Conservation (phyloP, 2,329 filamentous ascomycete species). For the Bertia moriformis region DNA sequence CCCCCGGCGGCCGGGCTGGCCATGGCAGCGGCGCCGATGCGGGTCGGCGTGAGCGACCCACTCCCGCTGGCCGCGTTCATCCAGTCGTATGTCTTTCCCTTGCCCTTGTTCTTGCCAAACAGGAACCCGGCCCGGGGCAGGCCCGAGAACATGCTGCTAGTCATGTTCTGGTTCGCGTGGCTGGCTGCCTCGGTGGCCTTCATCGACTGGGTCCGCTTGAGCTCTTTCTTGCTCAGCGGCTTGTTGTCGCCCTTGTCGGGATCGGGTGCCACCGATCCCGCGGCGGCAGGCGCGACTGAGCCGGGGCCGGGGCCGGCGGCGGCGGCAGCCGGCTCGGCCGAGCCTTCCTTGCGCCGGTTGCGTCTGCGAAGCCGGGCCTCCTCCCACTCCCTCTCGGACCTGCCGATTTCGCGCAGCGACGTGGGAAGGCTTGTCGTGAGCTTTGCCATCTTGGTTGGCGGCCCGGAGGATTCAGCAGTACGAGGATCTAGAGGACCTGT, state of each 20-base stretch:
- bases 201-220: constrained; percentile 59
- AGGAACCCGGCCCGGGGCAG: constrained; percentile 46
- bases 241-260: constrained; percentile 55
- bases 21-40: too few relatives aligned
- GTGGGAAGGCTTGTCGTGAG: constrained; percentile 24
- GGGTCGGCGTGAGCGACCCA: constrained; percentile 9
- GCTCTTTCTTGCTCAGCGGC: constrained; percentile 73
- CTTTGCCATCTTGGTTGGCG: constrained; percentile 29
- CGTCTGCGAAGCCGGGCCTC: constrained; percentile 57
- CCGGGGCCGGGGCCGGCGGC: constrained; percentile 33
- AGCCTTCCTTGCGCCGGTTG: constrained; percentile 39
- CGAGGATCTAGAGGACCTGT: too few relatives aligned
- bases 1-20: too few relatives aligned
- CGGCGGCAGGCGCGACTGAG: constrained; percentile 43
- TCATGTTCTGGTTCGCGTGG: constrained; percentile 71
- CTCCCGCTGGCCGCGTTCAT: constrained; percentile 45
- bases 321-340: constrained; percentile 33
- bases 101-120: constrained; percentile 45
- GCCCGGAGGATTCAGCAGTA: too few relatives aligned
- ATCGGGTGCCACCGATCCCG: constrained; percentile 43
- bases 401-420: constrained; percentile 46
- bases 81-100: constrained; percentile 59
- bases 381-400: constrained; percentile 57
- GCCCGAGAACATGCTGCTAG: constrained; percentile 57
- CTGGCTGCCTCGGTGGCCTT: constrained; percentile 65